Conservation (phyloP, 1,139 yeast genomes). For the Taphrina flavorubra region DNA sequence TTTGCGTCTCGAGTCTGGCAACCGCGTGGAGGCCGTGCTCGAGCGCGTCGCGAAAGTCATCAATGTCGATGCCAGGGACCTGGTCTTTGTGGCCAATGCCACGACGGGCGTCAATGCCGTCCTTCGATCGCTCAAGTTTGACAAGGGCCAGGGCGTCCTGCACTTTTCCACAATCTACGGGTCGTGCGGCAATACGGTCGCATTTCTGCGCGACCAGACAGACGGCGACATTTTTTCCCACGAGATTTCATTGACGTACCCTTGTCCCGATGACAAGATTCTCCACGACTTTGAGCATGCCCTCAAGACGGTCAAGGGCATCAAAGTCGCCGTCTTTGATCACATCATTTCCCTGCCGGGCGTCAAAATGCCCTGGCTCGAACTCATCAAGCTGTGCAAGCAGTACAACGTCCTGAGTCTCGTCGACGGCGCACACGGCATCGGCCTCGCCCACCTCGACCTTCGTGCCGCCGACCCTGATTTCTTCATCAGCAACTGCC, state of each 20-base stretch:
- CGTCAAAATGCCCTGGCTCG: constrained; percentile 62
- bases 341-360: constrained; percentile 71
- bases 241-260: constrained; percentile 59
- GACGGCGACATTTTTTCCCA: constrained; percentile 56
- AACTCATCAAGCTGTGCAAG: constrained; percentile 58
- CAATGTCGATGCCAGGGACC: constrained; percentile 55
- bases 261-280: constrained; percentile 59
- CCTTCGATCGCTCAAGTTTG: constrained; percentile 59
- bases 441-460: constrained; percentile 63
- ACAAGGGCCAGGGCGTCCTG: constrained; percentile 62
- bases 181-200: constrained; percentile 63
- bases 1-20: constrained; percentile 45
- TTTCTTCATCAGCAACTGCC: constrained; percentile 67
- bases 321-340: constrained; percentile 63
- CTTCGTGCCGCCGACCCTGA: constrained; percentile 61
- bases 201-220: constrained; percentile 55
- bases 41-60: constrained; percentile 54
- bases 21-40: constrained; percentile 47
- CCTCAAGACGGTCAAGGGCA: constrained; percentile 48
- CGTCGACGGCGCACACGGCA: constrained; percentile 75
- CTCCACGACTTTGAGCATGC: constrained; percentile 55
- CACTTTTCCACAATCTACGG: constrained; percentile 63
- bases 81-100: constrained; percentile 65
- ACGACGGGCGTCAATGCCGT: constrained; percentile 67
- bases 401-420: constrained; percentile 60